Percentiles rank a stretch among this genome's conserved stretches.
These are phyloP conservation scores for Penicillium desertorum DNA, from an alignment of 495 filamentous ascomycete genomes.

Conservation along the genomic window DNA sequence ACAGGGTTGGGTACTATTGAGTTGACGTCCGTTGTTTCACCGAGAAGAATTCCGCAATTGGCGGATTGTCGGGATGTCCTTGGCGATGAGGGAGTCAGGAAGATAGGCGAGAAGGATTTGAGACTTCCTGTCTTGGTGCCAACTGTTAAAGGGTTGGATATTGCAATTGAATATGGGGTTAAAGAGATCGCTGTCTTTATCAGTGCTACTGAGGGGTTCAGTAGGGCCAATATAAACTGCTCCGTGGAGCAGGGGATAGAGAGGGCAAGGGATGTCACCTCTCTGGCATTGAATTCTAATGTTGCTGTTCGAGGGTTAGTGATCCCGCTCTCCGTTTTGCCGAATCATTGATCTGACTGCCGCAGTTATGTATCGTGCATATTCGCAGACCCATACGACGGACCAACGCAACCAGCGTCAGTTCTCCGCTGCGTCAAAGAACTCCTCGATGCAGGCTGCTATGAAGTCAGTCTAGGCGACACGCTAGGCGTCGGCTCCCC, in stretches of 20 bases:
- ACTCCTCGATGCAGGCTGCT: conserved; percentile 42
- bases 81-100: conserved; percentile 14
- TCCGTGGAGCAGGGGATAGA: conserved; percentile 34
- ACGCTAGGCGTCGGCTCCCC: conserved; percentile 44
- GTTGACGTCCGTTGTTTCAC: conserved; percentile 46
- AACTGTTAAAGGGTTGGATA: conserved; percentile 42
- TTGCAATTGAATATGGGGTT: conserved; percentile 31
- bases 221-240: conserved; percentile 46
- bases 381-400: conserved; percentile 44
- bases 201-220: conserved; percentile 46
- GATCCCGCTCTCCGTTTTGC: too few species aligned
- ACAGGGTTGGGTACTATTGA: conserved; percentile 41
- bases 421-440: conserved; percentile 34
- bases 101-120: too few species aligned
- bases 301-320: conserved; percentile 40
- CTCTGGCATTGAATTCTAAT: conserved; percentile 18
- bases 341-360: too few species aligned
- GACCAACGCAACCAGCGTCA: conserved; percentile 28
- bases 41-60: conserved; percentile 43
- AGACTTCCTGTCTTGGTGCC: conserved; percentile 40
- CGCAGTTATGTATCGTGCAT: conserved; percentile 43
- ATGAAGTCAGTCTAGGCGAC: conserved; percentile 49
- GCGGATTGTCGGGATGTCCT: conserved; percentile 42
- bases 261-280: conserved; percentile 28
- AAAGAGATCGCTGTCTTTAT: conserved; percentile 46